Conservation (phyloP, 78 protist genomes). For the Bodo saltans region DNA sequence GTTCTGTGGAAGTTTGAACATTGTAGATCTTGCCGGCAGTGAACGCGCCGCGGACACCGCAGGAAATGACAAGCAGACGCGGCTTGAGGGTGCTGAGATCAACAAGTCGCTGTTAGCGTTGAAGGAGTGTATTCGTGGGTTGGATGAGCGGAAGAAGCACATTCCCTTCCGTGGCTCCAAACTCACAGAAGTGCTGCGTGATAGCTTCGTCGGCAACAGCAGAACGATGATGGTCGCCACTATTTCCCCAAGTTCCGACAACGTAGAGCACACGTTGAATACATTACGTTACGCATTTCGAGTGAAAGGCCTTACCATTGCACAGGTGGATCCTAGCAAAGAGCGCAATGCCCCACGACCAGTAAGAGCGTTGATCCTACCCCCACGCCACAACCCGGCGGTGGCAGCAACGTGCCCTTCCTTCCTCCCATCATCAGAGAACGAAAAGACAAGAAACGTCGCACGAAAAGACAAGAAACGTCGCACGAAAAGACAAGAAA, state of each 20-base stretch:
- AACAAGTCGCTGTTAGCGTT: constrained; percentile 84
- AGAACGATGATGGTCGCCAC: constrained; percentile 89
- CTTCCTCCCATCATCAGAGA: too few species aligned
- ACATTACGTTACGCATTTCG: constrained; percentile 70
- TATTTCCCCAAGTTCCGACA: constrained; percentile 59
- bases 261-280: constrained; percentile 83
- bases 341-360: not conserved
- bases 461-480: not conserved
- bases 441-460: not conserved
- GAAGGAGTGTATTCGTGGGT: constrained; percentile 92
- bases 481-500: not conserved
- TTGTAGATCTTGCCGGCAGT: constrained; percentile 90
- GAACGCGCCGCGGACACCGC: constrained; percentile 86
- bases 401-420: too few species aligned
- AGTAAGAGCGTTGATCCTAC: too few species aligned
- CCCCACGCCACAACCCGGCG: too few species aligned
- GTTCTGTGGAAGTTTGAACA: constrained; percentile 60
- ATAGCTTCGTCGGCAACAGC: constrained; percentile 78
- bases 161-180: constrained; percentile 81
- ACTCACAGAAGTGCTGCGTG: constrained; percentile 82
- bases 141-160: constrained; percentile 67
- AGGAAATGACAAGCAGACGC: constrained; percentile 72
- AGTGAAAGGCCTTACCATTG: constrained; percentile 11
- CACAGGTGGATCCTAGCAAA: not conserved
- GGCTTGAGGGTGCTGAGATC: constrained; percentile 92